A percentile compares a stretch with the other conserved stretches of the same genome.
phyloP scores from a whole-genome alignment of 306 rosid species.

The Medicago ruthenica region DNA sequence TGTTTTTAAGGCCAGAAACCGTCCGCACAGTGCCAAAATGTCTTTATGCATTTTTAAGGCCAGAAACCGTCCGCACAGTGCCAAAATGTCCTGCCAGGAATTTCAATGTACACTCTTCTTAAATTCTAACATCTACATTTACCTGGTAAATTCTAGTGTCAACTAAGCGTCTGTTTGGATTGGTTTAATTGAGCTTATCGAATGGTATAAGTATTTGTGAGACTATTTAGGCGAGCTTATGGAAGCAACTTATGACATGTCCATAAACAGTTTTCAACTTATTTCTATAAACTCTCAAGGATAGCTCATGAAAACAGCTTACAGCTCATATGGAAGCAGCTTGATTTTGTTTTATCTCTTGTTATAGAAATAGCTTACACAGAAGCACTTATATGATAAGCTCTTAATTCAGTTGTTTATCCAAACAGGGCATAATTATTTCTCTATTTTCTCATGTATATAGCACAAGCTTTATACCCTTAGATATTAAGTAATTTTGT shows the following conservation, averaged over 20 bases:
- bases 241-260: not conserved
- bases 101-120: constrained; percentile 40
- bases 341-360: not conserved
- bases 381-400: not conserved
- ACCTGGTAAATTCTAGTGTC: constrained; percentile 8
- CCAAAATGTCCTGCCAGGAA: too few relatives aligned
- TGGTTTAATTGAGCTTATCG: not conserved
- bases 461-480: too few relatives aligned
- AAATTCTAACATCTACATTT: constrained; percentile 17
- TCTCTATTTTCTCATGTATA: too few relatives aligned
- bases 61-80: too few relatives aligned
- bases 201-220: not conserved
- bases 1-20: too few relatives aligned
- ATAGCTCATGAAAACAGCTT: not conserved
- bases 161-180: not conserved
- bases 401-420: not conserved
- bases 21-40: too few relatives aligned
- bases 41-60: too few relatives aligned
- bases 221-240: not conserved
- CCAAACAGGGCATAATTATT: too few relatives aligned
- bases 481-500: too few relatives aligned
- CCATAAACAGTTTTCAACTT: not conserved
- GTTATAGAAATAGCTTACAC: not conserved
- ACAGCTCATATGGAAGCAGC: not conserved
- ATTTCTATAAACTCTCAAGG: not conserved